Base-by-base conservation (phyloP, 1,284 basidiomycete genomes). In the Ceratobasidium papillatum region DNA sequence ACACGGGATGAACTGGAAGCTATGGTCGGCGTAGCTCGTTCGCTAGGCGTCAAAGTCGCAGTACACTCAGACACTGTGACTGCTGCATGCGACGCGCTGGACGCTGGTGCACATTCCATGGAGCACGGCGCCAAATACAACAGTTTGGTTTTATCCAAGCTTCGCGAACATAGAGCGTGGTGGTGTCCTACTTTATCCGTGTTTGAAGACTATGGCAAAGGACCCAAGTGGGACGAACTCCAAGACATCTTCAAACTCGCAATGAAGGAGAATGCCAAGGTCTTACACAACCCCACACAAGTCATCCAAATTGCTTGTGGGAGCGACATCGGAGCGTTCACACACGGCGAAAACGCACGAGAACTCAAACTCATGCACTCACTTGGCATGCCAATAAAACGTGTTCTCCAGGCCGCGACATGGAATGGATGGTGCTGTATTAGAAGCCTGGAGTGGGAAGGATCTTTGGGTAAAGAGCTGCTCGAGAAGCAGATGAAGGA, bases 141-240 rank as follows among this genome's bases (percentile, higher is more conserved):
- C 32, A 52, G 76, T 2, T 38, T 68, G 0, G 75, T 74, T 9
- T 51, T 75, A 7, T 64, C 73, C 17, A 72, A 74, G 9, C 59
- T 80, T 47, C 63, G 68, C 5, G 41, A 54, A 19, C n/a, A 66
- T 51, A 45, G 61, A 12, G 62, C 63, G n/a, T 72, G 58, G 54
- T 91, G 87, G 86, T 87, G 89, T 0, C 89, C 90, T 5, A 92
- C 90, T 1, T 84, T 92, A 12, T 82, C 86, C 0, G 88, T 84
- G 4, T 86, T 84, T 78, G 65, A 72, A n/a, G 63, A 74, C 22
- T 47, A 54, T 19, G n/a, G 61, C 17, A 30, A 71, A 27, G 68
- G 63, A 5, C 41, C 54, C 8, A 56, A 58, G 9, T 59, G 52
- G 54, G 58, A 66, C 9, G n/a, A 36, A 5, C 54, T 47, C 19